Percentiles rank a stretch among this genome's conserved stretches.
These are phyloP conservation scores for Tricholoma bakamatsutake DNA, from an alignment of 768 basidiomycete genomes.

Conservation along the genomic window DNA sequence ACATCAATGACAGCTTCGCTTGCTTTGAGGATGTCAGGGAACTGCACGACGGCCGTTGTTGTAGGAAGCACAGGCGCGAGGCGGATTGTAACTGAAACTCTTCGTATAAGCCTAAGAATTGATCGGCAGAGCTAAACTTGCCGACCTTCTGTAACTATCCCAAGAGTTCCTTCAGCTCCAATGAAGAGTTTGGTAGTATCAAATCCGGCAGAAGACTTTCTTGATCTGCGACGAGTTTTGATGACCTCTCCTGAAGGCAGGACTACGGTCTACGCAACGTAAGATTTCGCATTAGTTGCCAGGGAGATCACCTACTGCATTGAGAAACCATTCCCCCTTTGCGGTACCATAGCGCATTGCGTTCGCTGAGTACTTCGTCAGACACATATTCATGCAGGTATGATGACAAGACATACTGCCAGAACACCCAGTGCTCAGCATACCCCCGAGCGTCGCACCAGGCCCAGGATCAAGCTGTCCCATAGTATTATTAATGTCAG, in stretches of 20 bases:
- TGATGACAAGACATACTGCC: slow-evolving; percentile 48
- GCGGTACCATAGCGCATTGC: slow-evolving; percentile 87
- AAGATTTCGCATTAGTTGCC: neutral
- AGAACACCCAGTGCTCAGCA: slow-evolving; percentile 83
- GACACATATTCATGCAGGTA: neutral
- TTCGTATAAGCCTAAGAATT: neutral
- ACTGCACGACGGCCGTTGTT: slow-evolving; percentile 76
- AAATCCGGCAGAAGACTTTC: slow-evolving; percentile 86
- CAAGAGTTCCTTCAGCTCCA: slow-evolving; percentile 74
- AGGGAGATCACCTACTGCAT: slow-evolving; percentile 45
- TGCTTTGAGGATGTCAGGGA: slow-evolving; percentile 68
- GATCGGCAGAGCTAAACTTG: neutral
- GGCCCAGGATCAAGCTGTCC: slow-evolving; percentile 69
- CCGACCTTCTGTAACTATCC: slow-evolving; percentile 81
- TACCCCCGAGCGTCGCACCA: slow-evolving; percentile 79
- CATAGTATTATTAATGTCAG: neutral
- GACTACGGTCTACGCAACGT: slow-evolving; percentile 66
- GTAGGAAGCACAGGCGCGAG: slow-evolving; percentile 80
- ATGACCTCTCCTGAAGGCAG: slow-evolving; percentile 86
- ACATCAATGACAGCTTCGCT: slow-evolving; percentile 72
- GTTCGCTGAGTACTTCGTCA: slow-evolving; percentile 41
- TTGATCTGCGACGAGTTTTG: slow-evolving; percentile 71
- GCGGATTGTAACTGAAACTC: slow-evolving; percentile 60
- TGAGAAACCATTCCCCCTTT: slow-evolving; percentile 87
- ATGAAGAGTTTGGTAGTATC: slow-evolving; percentile 84